Percentiles rank a stretch among this genome's conserved stretches.
These are phyloP conservation scores for Alternaria brassicae DNA, from an alignment of 2,329 filamentous ascomycete genomes.

Conservation along the genomic window DNA sequence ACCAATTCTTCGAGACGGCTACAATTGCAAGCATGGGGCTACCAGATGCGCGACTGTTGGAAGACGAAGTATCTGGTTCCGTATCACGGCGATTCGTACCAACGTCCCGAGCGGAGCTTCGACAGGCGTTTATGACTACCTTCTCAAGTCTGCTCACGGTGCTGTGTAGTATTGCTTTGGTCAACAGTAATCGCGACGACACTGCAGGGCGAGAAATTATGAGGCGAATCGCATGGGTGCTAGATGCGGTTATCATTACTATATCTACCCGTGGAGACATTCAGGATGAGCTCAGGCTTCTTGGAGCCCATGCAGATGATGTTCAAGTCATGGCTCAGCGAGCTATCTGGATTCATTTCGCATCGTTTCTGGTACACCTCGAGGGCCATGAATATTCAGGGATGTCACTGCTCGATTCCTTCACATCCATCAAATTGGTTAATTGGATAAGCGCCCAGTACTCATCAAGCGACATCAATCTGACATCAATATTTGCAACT, in stretches of 20 bases:
- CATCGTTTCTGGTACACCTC: slow-evolving; percentile 36
- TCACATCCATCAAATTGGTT: slow-evolving; percentile 23
- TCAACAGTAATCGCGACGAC: slow-evolving; percentile 30
- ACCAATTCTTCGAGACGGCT: slow-evolving; percentile 42
- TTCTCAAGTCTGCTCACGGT: slow-evolving; percentile 47
- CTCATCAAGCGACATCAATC: slow-evolving; percentile 28
- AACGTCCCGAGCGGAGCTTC: slow-evolving; percentile 37
- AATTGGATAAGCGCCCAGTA: slow-evolving; percentile 35
- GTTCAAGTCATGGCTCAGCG: slow-evolving; percentile 41
- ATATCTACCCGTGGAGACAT: slow-evolving; percentile 36
- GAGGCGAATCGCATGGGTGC: slow-evolving; percentile 28
- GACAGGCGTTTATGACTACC: slow-evolving; percentile 45
- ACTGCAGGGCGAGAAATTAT: slow-evolving; percentile 19
- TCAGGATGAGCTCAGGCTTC: slow-evolving; percentile 29
- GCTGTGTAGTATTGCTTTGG: slow-evolving; percentile 43
- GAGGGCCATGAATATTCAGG: slow-evolving; percentile 14
- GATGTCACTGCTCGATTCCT: slow-evolving; percentile 15
- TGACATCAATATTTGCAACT: slow-evolving; percentile 30
- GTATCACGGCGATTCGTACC: slow-evolving; percentile 31
- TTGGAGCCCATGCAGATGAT: slow-evolving; percentile 33
- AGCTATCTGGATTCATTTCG: slow-evolving; percentile 36
- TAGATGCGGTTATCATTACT: slow-evolving; percentile 36
- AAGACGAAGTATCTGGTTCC: slow-evolving; percentile 26
- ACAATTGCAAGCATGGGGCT: slow-evolving; percentile 39
- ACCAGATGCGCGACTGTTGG: slow-evolving; percentile 32